Evolutionary conservation across 164 flowering plant genomes (phyloP).

Genomic region (Stephania japonica): DNA sequence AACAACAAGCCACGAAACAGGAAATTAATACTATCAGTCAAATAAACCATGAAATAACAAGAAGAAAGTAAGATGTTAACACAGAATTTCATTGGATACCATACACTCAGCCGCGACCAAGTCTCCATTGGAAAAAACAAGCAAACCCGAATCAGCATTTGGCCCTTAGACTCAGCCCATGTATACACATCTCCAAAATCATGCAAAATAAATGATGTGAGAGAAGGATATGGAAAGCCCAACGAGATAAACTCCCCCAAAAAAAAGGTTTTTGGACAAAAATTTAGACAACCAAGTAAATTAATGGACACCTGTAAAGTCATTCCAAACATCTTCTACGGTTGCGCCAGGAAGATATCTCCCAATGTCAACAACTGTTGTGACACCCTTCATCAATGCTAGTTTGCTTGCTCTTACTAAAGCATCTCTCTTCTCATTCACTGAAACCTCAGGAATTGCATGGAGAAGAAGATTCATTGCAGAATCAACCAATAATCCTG

Average conservation of each 20-base stretch:
- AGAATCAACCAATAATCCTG: conserved; percentile 88
- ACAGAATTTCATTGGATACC: conserved; percentile 14
- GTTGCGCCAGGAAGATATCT: conserved; percentile 76
- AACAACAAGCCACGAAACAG: neutral
- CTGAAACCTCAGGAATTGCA: conserved; percentile 61
- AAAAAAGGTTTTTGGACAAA: neutral
- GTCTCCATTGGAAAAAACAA: conserved; percentile 88
- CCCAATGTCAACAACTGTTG: conserved; percentile 95
- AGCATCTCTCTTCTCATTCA: conserved; percentile 82
- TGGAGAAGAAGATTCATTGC: conserved; percentile 66
- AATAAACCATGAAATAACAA: neutral
- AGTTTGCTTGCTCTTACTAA: conserved; percentile 62
- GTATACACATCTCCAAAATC: conserved; percentile 62
- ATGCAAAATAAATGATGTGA: conserved; percentile 3
- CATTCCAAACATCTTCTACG: conserved; percentile 67
- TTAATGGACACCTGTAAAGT: conserved; percentile 62
- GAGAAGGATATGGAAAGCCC: neutral
- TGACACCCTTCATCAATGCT: conserved; percentile 82
- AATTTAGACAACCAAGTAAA: neutral
- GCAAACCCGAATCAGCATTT: conserved; percentile 80
- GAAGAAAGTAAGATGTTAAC: neutral
- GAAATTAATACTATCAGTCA: neutral
- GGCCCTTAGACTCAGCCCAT: conserved; percentile 68
- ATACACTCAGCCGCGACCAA: conserved; percentile 72
- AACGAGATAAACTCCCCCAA: neutral